Conservation (phyloP, 2,329 filamentous ascomycete species). For the Apiospora sp. region DNA sequence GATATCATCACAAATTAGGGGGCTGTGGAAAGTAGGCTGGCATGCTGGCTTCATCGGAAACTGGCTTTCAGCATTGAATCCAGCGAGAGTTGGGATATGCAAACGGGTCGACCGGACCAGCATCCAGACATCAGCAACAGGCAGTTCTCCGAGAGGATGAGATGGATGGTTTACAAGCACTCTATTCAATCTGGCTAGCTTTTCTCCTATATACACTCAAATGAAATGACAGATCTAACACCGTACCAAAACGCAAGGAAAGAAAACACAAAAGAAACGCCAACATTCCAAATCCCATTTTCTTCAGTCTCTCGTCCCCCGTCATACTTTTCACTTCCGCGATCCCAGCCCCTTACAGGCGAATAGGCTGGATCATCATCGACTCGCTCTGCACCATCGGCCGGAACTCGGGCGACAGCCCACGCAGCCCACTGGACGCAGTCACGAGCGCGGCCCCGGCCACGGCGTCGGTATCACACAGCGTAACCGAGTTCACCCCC, state of each 20-base stretch:
- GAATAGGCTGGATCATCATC: background rate
- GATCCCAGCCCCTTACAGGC: background rate
- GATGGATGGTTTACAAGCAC: background rate
- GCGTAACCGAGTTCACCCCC: constrained; percentile 32
- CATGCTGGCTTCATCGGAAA: background rate
- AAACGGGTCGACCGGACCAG: background rate
- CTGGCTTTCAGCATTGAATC: accelerated
- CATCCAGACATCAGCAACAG: background rate
- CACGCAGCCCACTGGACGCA: background rate
- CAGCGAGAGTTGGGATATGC: background rate
- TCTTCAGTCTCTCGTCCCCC: background rate
- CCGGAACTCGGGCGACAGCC: background rate
- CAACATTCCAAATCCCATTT: background rate
- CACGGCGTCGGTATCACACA: constrained; percentile 30
- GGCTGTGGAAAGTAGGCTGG: no score
- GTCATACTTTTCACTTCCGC: background rate
- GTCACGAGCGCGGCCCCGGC: constrained; percentile 25
- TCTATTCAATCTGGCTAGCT: background rate
- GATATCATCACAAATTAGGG: no score
- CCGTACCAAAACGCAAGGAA: background rate
- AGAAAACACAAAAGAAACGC: background rate
- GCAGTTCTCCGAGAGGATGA: background rate
- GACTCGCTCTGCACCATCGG: background rate
- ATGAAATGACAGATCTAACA: background rate
- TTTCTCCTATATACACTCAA: background rate